Evolutionary conservation across 352 stramenopile genomes (phyloP), one percentile per base, ranked within the genome.

Genomic region (Pythium brachiatum): DNA sequence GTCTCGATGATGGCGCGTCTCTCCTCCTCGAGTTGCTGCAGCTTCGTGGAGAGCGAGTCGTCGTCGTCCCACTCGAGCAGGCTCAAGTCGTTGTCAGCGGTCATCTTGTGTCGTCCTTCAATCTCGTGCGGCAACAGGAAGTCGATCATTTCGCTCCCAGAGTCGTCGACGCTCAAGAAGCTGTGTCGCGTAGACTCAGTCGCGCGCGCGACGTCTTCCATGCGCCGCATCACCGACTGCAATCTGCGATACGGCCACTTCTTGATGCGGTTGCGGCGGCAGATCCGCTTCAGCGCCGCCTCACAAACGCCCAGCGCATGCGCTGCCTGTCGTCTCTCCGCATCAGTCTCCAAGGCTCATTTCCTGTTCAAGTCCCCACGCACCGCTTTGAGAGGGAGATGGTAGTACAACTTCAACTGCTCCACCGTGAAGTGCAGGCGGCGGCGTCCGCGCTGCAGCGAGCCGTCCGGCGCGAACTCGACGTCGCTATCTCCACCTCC

Each of bases 231-330:
- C 18, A 90, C 72, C 9, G 81, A 90, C n/a, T 80, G 72, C 7
- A 90, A 50, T 47, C 89, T 75, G 48, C 84, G 73, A 51, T 85
- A 94, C 16, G 84, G 84, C 84, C 84, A 94, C 51, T 87, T 88
- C 23, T 62, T 69, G 57, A 94, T 87, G 43, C 64, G 61, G 57
- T 90, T 88, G 34, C 81, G 80, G 26, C 84, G 79, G 46, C 84
- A 94, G 38, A 91, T 88, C 2, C 84, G 81, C 72, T 92, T 94
- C 12, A 94, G 62, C n/a, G 84, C 84, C n/a, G 80, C 84, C 53
- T 94, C 84, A 18, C 83, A 94, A 26, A 91, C 65, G 1, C 79
- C 79, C 5, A 94, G 78, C 21, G 53, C 63, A 34, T 70, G 57
- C 31, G 84, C 84, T 2, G 82, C 84, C 82, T 94, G 62, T 15